Evolutionary conservation across 202 grass and related monocot species (phyloP), one percentile per base, ranked within the genome.

Genomic region (Panicum virgatum): DNA sequence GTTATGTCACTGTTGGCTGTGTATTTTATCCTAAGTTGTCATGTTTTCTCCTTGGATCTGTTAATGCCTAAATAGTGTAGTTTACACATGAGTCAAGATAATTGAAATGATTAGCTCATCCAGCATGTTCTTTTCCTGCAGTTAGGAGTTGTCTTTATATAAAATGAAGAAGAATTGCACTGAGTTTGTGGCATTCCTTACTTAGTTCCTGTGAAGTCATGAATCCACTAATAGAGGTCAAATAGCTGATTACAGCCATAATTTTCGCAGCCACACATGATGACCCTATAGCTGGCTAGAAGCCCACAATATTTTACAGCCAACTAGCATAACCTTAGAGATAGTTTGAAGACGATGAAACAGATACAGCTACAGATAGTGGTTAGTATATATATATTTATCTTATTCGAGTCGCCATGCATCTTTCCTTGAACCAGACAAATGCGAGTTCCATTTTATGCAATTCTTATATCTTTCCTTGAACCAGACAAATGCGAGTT

Each of bases 11-110:
- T 59, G 45, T 23, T 30, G 62, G 10, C 27, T 73, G 47, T 26
- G 59, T 66, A 78, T 72, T 81, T 77, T 77, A 44, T 52, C 36
- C 30, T 23, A 82, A 34, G 22, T 82, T 78, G 30, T 57, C 45
- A 14, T 58, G 22, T 15, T n/a, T 73, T 66, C n/a, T 76, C 66
- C 38, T 36, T 27, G 27, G 45, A 77, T 71, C 26, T 77, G 30
- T 70, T 60, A 48, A 81, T 80, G 57, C 44, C 57, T 34, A 50
- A 78, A 51, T 29, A 25, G 34, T 26, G 19, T 8, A 26, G 42
- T 13, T 70, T 29, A 70, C 76, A 56, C 27, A 76, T 47, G 25
- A 34, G 3, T 80, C 15, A 1, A 48, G 20, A 75, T 65, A 75
- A 44, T 67, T 69, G 53, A 29, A 58, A 76, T 53, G 34, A 53